These are phyloP conservation scores for Sphagnurus paluster DNA, from an alignment of 1,284 basidiomycete species.

Conservation along the genomic window DNA sequence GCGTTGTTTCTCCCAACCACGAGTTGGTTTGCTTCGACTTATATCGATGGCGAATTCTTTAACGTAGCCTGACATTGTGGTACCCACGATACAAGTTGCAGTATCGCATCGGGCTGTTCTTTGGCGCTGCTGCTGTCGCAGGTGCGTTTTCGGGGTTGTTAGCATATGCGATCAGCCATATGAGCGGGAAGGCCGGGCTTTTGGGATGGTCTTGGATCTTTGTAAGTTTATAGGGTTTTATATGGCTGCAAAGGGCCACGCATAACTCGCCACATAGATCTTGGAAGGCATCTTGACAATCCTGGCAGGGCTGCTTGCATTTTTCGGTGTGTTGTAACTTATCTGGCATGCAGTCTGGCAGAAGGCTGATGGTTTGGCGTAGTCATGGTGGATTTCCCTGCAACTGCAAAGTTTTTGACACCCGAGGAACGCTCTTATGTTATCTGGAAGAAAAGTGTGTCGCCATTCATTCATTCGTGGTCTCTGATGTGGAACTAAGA, in stretches of 20 bases:
- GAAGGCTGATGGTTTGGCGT: neutral
- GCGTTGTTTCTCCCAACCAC: conserved; percentile 11
- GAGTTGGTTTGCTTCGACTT: neutral
- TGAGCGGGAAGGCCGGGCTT: conserved; percentile 42
- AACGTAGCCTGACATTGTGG: conserved; percentile 49
- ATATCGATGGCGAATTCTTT: neutral
- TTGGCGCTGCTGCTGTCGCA: conserved; percentile 45
- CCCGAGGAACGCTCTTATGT: conserved; percentile 60
- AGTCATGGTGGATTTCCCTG: conserved; percentile 62
- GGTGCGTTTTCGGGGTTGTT: conserved; percentile 49
- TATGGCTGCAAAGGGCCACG: neutral
- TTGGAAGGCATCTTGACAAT: conserved; percentile 57
- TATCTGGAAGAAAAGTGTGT: conserved; percentile 65
- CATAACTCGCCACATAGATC: conserved; percentile 44
- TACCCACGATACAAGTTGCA: conserved; percentile 52
- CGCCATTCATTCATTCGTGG: conserved; percentile 12
- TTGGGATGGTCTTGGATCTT: conserved; percentile 53
- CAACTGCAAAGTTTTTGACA: conserved; percentile 56
- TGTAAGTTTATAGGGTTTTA: conserved; percentile 32
- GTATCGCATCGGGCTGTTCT: conserved; percentile 51
- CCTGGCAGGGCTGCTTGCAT: conserved; percentile 42
- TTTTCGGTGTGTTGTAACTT: conserved; percentile 44
- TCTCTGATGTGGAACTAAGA: neutral
- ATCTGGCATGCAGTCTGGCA: neutral
- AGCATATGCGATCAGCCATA: conserved; percentile 46